Evolutionary conservation across 2,329 filamentous ascomycete species (phyloP), one percentile per base, ranked within the genome.

Genomic region (Trichoderma atroviride): DNA sequence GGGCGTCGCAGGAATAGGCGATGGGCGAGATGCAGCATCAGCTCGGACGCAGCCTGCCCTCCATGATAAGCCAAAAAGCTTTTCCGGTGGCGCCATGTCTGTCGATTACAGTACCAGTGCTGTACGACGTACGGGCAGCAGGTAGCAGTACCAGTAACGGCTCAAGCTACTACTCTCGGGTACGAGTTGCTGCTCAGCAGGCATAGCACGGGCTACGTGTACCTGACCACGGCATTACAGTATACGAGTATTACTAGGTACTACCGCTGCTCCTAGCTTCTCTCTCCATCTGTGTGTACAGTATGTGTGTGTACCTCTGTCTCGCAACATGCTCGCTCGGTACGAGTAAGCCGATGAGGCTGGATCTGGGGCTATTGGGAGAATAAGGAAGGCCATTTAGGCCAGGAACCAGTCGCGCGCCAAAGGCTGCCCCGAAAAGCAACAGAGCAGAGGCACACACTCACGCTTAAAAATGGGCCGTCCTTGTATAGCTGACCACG

Each of bases 61-160:
- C 69, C 69, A 56, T 67, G 55, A 67, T 62, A 56, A 65, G 62
- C 52, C 57, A 55, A 47, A 66, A 57, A 13, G 53, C 37, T 52
- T 62, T 62, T 50, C 57, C 56, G 62, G 69, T 70, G 69, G 69
- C 69, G 69, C 69, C 63, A 70, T 67, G 40, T 43, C 40, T n/a
- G 40, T n/a, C 6, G 7, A 19, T 43, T 43, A 4, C 27, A 27
- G 27, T 43, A 43, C 40, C 19, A 10, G 16, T 43, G 7, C 40
- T 43, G 40, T 43, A 43, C 40, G 40, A 43, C 16, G 40, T 43
- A 43, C 6, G 40, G n/a, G 19, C 19, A n/a, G 40, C 19, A 19
- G 40, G 40, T 19, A n/a, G 40, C 19, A 19, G 40, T 43, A 33
- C 43, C 14, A 56, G 60, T 55, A 29, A 29, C 47, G 61, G 59